phyloP scores from a whole-genome alignment of 208 protist genomes.

The Trypanosoma cruzi region DNA sequence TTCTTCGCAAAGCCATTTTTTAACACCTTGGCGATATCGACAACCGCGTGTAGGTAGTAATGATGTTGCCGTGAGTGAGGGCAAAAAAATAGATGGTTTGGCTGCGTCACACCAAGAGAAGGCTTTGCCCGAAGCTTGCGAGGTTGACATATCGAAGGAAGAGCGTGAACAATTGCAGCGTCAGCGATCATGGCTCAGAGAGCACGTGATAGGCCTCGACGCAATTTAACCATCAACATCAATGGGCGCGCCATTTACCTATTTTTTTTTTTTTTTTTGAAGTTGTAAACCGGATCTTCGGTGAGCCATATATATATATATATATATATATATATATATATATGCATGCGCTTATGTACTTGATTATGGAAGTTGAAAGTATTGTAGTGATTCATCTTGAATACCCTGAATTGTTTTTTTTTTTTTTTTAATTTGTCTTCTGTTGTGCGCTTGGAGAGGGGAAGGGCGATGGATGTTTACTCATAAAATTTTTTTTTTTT shows the following conservation, averaged over 20 bases:
- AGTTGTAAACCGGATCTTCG: too few relatives aligned
- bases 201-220: conserved; percentile 16
- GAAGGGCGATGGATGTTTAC: not conserved
- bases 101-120: not conserved
- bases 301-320: too few relatives aligned
- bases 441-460: not conserved
- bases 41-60: too few relatives aligned
- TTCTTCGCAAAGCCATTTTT: too few relatives aligned
- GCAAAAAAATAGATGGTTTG: too few relatives aligned
- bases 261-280: conserved; percentile 24
- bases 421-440: conserved; percentile 13
- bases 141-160: conserved; percentile 17
- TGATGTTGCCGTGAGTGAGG: too few relatives aligned
- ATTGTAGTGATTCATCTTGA: too few relatives aligned
- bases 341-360: too few relatives aligned
- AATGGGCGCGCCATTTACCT: not conserved
- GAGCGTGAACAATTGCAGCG: conserved; percentile 19
- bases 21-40: too few relatives aligned
- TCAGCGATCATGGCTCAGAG: conserved; percentile 14
- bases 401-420: too few relatives aligned
- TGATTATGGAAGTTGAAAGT: too few relatives aligned
- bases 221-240: not conserved
- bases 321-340: conserved; percentile 1
- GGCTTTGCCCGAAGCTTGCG: not conserved
- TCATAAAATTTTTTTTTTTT: not conserved